Evolutionary conservation across 257 asterid species (phyloP).

Genomic region (Thymus mandschuricus): DNA sequence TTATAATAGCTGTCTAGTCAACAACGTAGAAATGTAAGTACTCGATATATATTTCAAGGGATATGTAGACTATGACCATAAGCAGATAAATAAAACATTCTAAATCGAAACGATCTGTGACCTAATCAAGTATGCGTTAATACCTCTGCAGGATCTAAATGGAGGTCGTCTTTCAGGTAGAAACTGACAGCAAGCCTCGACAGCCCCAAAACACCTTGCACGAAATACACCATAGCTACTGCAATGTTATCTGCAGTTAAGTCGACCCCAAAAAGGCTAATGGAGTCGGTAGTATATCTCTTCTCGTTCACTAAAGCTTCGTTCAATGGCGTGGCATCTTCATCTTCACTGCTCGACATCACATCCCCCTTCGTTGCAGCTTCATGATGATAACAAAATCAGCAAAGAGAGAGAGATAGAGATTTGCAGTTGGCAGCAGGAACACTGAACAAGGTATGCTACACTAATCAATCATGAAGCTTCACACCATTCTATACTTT

Average conservation of each 20-base stretch:
- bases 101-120: neutral
- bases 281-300: constrained; percentile 45
- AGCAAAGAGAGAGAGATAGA: neutral
- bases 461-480: neutral
- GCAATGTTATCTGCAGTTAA: constrained; percentile 85
- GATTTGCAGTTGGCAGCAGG: neutral
- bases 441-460: neutral
- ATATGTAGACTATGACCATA: constrained; percentile 15
- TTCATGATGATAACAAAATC: constrained; percentile 28
- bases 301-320: constrained; percentile 40
- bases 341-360: constrained; percentile 43
- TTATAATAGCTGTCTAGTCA: constrained; percentile 92
- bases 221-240: constrained; percentile 93
- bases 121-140: constrained; percentile 33
- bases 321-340: constrained; percentile 42
- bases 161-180: constrained; percentile 92
- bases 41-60: constrained; percentile 8
- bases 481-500: neutral
- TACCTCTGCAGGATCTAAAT: constrained; percentile 97
- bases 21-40: constrained; percentile 51
- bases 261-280: constrained; percentile 70
- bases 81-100: constrained; percentile 2
- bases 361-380: constrained; percentile 57
- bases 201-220: constrained; percentile 94
- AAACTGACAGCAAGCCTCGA: constrained; percentile 91